A percentile compares a stretch with the other conserved stretches of the same genome.
These are phyloP conservation scores for Silene latifolia DNA, from an alignment of 148 eudicot species.

Conservation along the genomic window DNA sequence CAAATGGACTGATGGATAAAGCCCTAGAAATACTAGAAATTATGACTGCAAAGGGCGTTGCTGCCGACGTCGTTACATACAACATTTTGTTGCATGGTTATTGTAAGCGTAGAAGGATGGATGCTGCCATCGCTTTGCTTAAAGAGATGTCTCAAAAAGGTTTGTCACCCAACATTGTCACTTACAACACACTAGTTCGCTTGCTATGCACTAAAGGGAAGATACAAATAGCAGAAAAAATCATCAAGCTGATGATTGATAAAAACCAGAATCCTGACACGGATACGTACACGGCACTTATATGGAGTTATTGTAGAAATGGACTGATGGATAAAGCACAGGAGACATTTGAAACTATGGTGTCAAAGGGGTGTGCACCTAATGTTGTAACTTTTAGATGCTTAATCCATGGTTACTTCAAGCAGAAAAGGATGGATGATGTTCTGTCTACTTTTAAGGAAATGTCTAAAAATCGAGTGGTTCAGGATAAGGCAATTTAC, in stretches of 20 bases:
- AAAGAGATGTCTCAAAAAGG: constrained; percentile 25
- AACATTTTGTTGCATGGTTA: constrained; percentile 30
- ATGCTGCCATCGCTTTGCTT: constrained; percentile 26
- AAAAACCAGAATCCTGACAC: background rate
- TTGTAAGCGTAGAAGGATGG: constrained; percentile 27
- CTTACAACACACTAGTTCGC: constrained; percentile 5
- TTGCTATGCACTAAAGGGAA: constrained; percentile 19
- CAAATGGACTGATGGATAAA: constrained; percentile 28
- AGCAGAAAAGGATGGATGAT: constrained; percentile 27
- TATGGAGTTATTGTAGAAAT: constrained; percentile 16
- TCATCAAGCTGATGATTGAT: constrained; percentile 1
- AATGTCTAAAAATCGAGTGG: constrained; percentile 19
- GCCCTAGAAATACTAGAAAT: constrained; percentile 23
- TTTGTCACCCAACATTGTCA: constrained; percentile 9
- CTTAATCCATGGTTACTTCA: constrained; percentile 34
- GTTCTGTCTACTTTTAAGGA: constrained; percentile 24
- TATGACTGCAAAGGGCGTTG: constrained; percentile 24
- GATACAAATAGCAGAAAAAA: background rate
- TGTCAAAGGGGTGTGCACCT: constrained; percentile 17
- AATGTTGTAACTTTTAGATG: constrained; percentile 30
- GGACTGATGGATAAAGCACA: constrained; percentile 19
- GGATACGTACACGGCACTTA: background rate
- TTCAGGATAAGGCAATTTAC: background rate
- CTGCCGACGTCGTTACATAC: constrained; percentile 27
- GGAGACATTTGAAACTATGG: constrained; percentile 27